These are phyloP conservation scores for Camellia granthamiana DNA, from an alignment of 148 eudicot species.

Conservation along the genomic window DNA sequence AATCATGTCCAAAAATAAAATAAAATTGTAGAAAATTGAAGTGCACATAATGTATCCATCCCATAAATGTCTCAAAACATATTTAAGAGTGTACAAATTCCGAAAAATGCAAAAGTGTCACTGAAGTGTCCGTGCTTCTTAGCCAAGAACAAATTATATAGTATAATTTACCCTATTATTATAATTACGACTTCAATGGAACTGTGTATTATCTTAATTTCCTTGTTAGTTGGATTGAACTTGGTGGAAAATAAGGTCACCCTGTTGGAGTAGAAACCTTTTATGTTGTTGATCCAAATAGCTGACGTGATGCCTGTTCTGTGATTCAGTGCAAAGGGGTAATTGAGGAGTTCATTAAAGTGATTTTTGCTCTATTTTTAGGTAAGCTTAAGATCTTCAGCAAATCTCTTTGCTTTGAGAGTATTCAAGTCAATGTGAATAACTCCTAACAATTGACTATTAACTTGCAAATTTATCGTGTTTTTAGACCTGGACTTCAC, in stretches of 20 bases:
- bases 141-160: not conserved
- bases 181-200: not conserved
- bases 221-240: not conserved
- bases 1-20: too few relatives aligned
- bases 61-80: too few relatives aligned
- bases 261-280: conserved; percentile 6
- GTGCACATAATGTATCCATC: too few relatives aligned
- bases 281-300: not conserved
- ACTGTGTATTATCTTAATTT: not conserved
- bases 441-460: not conserved
- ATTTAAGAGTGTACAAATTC: too few relatives aligned
- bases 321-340: conserved; percentile 60
- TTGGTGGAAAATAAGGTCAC: not conserved
- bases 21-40: too few relatives aligned
- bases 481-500: conserved; percentile 84
- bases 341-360: conserved; percentile 86
- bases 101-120: too few relatives aligned
- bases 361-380: conserved; percentile 56
- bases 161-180: not conserved
- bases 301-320: conserved; percentile 9
- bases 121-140: too few relatives aligned
- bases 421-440: not conserved
- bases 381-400: conserved; percentile 39
- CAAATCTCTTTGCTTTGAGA: not conserved
- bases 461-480: not conserved